phyloP scores from a whole-genome alignment of 2,329 filamentous ascomycete genomes.

The Diplodia corticola region DNA sequence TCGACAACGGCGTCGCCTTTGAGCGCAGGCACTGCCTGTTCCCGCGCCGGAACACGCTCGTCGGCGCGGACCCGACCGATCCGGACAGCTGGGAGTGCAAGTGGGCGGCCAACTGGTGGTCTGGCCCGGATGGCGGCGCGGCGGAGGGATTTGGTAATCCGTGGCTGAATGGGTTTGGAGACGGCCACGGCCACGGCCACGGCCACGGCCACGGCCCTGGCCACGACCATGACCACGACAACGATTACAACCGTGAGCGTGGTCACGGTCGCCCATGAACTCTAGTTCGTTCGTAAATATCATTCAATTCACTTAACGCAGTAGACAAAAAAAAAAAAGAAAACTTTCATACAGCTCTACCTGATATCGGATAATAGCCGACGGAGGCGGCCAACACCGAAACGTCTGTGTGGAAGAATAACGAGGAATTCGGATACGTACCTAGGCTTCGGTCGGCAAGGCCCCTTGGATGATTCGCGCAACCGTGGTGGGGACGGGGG shows the following conservation, averaged over 20 bases:
- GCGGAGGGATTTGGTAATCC: not conserved
- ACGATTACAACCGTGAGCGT: too few species aligned
- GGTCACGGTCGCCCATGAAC: too few species aligned
- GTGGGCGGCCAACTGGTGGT: constrained; percentile 1
- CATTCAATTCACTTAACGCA: not conserved
- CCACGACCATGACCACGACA: not conserved
- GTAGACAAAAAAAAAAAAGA: too few species aligned
- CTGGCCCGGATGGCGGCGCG: not conserved
- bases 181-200: not conserved
- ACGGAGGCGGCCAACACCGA: not conserved
- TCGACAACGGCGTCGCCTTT: constrained; percentile 29
- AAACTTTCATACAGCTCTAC: too few species aligned
- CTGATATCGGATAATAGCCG: not conserved
- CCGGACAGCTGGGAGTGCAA: constrained; percentile 36
- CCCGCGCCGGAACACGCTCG: constrained; percentile 37
- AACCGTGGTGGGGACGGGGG: not conserved
- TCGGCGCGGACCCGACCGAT: constrained; percentile 34
- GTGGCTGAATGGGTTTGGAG: not conserved
- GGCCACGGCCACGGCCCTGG: too few species aligned
- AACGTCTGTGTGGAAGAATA: too few species aligned
- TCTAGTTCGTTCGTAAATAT: not conserved
- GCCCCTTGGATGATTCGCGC: not conserved
- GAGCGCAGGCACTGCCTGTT: constrained; percentile 36
- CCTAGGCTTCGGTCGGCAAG: too few species aligned
- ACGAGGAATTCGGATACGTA: too few species aligned